phyloP scores from a whole-genome alignment of 2,329 filamentous ascomycete species.

The Verticillium klebahnii region DNA sequence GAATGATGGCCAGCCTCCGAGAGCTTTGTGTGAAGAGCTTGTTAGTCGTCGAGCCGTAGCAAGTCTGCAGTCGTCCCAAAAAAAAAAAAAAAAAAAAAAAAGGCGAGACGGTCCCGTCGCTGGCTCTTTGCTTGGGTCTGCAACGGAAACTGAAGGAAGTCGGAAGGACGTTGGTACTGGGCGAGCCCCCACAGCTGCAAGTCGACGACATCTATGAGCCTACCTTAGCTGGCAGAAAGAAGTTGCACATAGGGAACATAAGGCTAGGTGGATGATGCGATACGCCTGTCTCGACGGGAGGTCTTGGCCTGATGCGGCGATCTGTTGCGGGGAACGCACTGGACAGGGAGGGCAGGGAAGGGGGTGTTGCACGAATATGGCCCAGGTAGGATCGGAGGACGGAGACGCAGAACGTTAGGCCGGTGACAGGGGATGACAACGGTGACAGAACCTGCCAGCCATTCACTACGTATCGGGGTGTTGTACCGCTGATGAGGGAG shows the following conservation, averaged over 20 bases:
- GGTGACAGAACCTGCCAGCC: neutral
- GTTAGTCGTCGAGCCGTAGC: too few relatives aligned
- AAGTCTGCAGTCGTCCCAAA: too few relatives aligned
- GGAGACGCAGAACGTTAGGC: neutral
- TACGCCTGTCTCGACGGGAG: neutral
- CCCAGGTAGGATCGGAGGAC: conserved; percentile 1
- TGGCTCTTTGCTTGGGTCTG: too few relatives aligned
- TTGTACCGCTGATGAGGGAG: neutral
- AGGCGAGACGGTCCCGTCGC: too few relatives aligned
- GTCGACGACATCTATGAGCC: too few relatives aligned
- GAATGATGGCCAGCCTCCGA: neutral
- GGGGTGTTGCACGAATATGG: too few relatives aligned
- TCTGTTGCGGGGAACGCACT: neutral
- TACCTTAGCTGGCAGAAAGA: neutral
- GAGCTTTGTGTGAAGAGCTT: neutral
- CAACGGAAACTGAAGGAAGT: neutral
- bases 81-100: too few relatives aligned
- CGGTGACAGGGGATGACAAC: neutral
- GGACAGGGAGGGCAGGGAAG: too few relatives aligned
- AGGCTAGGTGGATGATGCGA: neutral
- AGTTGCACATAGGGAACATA: neutral
- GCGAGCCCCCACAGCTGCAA: too few relatives aligned
- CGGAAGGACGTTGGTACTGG: neutral
- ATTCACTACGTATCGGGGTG: neutral
- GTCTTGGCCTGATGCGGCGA: neutral